These are phyloP conservation scores for Lentinula novae-zelandiae DNA, from an alignment of 1,284 basidiomycete species.

Conservation along the genomic window DNA sequence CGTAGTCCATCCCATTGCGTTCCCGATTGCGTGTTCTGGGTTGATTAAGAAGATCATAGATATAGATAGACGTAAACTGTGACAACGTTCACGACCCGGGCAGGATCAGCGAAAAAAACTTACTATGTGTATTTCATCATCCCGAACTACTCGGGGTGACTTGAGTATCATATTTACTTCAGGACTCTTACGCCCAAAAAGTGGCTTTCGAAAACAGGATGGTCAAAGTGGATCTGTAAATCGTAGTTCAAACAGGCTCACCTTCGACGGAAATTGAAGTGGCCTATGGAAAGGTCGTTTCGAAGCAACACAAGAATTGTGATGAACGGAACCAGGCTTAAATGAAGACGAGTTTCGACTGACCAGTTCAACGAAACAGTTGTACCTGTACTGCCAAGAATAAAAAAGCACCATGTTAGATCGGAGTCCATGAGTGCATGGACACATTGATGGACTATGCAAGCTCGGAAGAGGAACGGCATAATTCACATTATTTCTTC, in stretches of 20 bases:
- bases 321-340: neutral
- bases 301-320: neutral
- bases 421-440: neutral
- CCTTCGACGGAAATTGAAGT: conserved; percentile 63
- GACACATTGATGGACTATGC: conserved; percentile 5
- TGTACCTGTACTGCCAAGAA: conserved; percentile 43
- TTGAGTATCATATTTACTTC: conserved; percentile 40
- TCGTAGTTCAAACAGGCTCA: conserved; percentile 20
- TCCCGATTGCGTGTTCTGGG: conserved; percentile 70
- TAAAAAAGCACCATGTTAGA: neutral
- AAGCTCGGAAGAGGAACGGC: conserved; percentile 9
- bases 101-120: conserved; percentile 18
- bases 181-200: conserved; percentile 52
- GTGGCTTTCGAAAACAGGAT: conserved; percentile 35
- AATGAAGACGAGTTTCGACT: conserved; percentile 18
- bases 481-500: conserved; percentile 57
- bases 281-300: conserved; percentile 39
- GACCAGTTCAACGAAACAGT: conserved; percentile 62
- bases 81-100: neutral
- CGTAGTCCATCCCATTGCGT: conserved; percentile 73
- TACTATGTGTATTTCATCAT: conserved; percentile 65
- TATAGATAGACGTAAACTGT: neutral
- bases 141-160: conserved; percentile 33
- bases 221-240: neutral
- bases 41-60: neutral